Base-by-base conservation (phyloP, 1,284 basidiomycete genomes). In the Apiotrichum siamense region DNA sequence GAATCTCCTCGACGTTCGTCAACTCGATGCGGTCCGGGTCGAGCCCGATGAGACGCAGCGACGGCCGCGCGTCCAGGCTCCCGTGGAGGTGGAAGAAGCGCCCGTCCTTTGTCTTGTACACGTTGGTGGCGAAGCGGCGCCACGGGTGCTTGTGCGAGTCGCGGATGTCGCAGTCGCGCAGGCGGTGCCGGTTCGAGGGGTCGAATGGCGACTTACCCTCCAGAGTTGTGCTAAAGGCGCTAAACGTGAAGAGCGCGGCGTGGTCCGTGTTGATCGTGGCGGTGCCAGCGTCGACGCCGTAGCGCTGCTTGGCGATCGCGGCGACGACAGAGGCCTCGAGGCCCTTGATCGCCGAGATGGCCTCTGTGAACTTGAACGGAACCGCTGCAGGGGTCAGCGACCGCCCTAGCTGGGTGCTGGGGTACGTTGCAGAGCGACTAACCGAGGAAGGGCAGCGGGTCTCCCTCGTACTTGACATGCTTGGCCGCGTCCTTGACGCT, bases 341-440 rank as follows among this genome's bases (percentile, higher is more conserved):
- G 2, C 46, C 54, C 31, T 55, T 55, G 38, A 55, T 37, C 6
- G 47, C 44, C 0, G 47, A n/a, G 39, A 52, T 37, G 4, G 35
- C 49, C 29, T 55, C 54, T 33, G 47, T 35, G 27, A 55, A 46
- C 44, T 49, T 52, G 44, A 46, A 52, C 20, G 54, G 50, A 2
- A 52, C 39, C 25, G 29, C 49, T 51, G 26, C 3, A 35, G n/a
- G n/a, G n/a, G n/a, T n/a, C n/a, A n/a, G n/a, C n/a, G n/a, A n/a
- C n/a, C n/a, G n/a, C n/a, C n/a, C n/a, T n/a, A n/a, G n/a, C n/a
- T n/a, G n/a, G n/a, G n/a, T n/a, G n/a, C n/a, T n/a, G n/a, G n/a
- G 10, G 15, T 13, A 13, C 33, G 33, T 35, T 18, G 33, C n/a
- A n/a, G n/a, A n/a, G n/a, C n/a, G n/a, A n/a, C n/a, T n/a, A n/a